Evolutionary conservation across 2,329 filamentous ascomycete genomes (phyloP).

Genomic region (Sclerotinia glacialis): DNA sequence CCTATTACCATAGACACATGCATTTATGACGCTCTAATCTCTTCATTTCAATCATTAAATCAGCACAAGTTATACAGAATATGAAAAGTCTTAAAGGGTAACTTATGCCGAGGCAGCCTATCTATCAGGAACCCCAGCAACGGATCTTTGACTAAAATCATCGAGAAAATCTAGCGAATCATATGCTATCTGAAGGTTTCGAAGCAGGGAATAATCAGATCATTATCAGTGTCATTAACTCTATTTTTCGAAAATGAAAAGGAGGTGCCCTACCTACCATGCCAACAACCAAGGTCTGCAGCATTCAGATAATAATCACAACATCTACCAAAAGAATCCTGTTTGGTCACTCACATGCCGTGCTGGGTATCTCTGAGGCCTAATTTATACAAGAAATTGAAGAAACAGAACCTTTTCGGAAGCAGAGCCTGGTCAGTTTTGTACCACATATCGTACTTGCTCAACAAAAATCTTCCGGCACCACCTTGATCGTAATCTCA

Average conservation of each 20-base stretch:
- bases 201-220: slow-evolving; percentile 18
- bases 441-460: slow-evolving; percentile 4
- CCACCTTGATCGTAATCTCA: not conserved
- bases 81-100: not conserved
- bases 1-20: slow-evolving; percentile 3
- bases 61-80: slow-evolving; percentile 4
- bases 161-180: not conserved
- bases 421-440: slow-evolving; percentile 1
- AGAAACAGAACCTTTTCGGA: not conserved
- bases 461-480: slow-evolving; percentile 15
- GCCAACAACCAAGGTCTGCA: slow-evolving; percentile 11
- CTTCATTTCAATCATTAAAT: not conserved
- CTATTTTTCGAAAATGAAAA: not conserved
- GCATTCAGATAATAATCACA: not conserved
- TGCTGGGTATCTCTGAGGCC: not conserved
- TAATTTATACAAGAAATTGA: slow-evolving; percentile 2
- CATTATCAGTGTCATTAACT: not conserved
- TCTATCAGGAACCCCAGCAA: slow-evolving; percentile 4
- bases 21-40: not conserved
- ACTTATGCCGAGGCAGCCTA: slow-evolving; percentile 13
- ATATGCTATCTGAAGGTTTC: not conserved
- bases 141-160: slow-evolving; percentile 8
- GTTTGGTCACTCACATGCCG: slow-evolving; percentile 13
- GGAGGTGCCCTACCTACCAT: not conserved
- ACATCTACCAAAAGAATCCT: slow-evolving; percentile 11